phyloP scores from a whole-genome alignment of 305 asterid genomes.

The Fraxinus sp. region DNA sequence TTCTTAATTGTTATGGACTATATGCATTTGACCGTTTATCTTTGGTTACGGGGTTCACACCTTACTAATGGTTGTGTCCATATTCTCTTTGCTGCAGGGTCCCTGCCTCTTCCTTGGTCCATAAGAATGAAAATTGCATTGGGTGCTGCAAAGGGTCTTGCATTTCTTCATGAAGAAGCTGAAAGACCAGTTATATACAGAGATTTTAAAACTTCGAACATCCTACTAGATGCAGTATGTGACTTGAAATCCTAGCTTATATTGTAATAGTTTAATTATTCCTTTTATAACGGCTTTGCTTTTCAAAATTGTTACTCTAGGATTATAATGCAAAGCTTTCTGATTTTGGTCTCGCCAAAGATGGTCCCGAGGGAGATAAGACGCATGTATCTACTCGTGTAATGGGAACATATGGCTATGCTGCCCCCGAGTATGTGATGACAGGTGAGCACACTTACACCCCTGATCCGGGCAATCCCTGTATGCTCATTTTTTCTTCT shows the following conservation, averaged over 20 bases:
- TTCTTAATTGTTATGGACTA: background rate
- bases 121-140: conserved; percentile 75
- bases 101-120: conserved; percentile 80
- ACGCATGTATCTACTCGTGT: conserved; percentile 88
- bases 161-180: conserved; percentile 90
- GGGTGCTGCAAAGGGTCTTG: conserved; percentile 85
- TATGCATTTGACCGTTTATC: background rate
- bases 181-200: conserved; percentile 79
- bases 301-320: conserved; percentile 34
- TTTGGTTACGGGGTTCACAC: background rate
- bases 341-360: conserved; percentile 90
- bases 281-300: conserved; percentile 7
- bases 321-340: conserved; percentile 86
- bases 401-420: conserved; percentile 90
- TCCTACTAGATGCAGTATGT: conserved; percentile 67
- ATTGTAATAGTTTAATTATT: background rate
- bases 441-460: conserved; percentile 46
- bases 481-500: background rate
- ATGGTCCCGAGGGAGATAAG: conserved; percentile 83
- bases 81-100: conserved; percentile 41
- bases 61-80: background rate
- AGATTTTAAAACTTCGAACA: conserved; percentile 79
- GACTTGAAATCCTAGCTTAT: conserved; percentile 21
- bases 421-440: conserved; percentile 89
- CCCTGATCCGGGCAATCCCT: background rate